These are phyloP conservation scores for Erysimum cheiri DNA, from an alignment of 441 rosid genomes.

Conservation along the genomic window DNA sequence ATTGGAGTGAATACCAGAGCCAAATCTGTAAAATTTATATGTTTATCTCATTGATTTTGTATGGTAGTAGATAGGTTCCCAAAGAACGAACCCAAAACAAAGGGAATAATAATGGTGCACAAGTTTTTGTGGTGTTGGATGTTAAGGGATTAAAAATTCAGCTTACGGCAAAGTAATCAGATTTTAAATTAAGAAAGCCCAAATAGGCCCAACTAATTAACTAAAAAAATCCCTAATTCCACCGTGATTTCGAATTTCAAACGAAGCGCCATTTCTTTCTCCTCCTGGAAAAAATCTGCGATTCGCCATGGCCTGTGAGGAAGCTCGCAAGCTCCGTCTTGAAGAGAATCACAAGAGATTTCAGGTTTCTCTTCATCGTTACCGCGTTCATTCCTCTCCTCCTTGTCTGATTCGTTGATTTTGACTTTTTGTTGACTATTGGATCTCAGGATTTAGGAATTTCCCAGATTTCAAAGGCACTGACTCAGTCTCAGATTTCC, in stretches of 20 bases:
- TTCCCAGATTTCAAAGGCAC: conserved; percentile 36
- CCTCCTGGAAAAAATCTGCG: not conserved
- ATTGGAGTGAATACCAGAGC: conserved; percentile 43
- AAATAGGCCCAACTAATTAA: not conserved
- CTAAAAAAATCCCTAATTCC: no score
- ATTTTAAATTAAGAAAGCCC: not conserved
- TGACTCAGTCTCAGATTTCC: conserved; percentile 16
- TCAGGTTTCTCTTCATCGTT: conserved; percentile 40
- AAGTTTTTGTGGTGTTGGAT: no score
- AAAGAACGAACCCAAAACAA: conserved; percentile 11
- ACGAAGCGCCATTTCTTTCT: conserved; percentile 26
- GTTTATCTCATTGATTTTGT: conserved; percentile 26
- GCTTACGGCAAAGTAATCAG: not conserved
- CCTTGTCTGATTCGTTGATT: not conserved
- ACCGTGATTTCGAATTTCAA: conserved; percentile 17
- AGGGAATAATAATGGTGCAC: conserved; percentile 12
- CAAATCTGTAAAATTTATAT: conserved; percentile 19
- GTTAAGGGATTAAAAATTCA: not conserved
- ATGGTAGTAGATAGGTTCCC: conserved; percentile 30
- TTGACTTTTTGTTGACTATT: not conserved
- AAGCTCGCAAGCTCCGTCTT: conserved; percentile 57
- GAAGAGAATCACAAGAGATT: conserved; percentile 56
- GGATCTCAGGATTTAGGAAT: conserved; percentile 58
- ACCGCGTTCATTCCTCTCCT: not conserved
- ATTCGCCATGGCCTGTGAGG: conserved; percentile 54